Evolutionary conservation across 495 filamentous ascomycete species (phyloP), one percentile per base, ranked within the genome.

Genomic region (Hypoxylon crocopeplum): DNA sequence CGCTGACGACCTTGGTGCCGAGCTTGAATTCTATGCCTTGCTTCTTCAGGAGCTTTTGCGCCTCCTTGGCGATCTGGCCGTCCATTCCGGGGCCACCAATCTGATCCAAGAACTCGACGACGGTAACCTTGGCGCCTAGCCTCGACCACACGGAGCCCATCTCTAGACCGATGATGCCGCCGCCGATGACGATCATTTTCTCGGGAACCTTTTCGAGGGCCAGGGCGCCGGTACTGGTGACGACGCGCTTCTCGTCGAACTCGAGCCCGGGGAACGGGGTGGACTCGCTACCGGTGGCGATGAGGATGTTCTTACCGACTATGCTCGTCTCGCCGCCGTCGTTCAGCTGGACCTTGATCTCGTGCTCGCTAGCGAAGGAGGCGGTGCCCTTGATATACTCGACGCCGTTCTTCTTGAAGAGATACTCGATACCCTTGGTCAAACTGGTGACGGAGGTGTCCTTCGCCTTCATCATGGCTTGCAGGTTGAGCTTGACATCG

Each of bases 41-140:
- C 82, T 97, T 98, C 67, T 82, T 82, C 48, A 98, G 86, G 63
- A 94, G 88, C 84, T 96, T 97, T 74, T 96, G 94, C 39, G 90
- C 82, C 64, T 83, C 79, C 82, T 98, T 98, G 66, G 92, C 82
- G 69, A 98, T 90, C 75, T 98, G 95, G 41, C 84, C 76, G 64
- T 98, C 94, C 94, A 98, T 98, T 54, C 94, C 94, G 48, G 94
- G 94, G 34, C 94, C 94, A 74, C 94, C 94, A 67, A 98, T 98
- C 79, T 96, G 92, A 63, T 88, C 86, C 34, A 98, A 80, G 79
- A 93, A 98, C 76, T 98, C 94, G 33, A 98, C 92, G 33, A 98
- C 92, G 52, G 94, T 98, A 44, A 98, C 94, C 73, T 98, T 87
- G 62, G 93, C 75, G 58, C 94, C 94, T 53, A 98, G 80, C 65